Base-by-base conservation (phyloP, 2,329 filamentous ascomycete genomes). In the Paracoccidioides lutzii region DNA sequence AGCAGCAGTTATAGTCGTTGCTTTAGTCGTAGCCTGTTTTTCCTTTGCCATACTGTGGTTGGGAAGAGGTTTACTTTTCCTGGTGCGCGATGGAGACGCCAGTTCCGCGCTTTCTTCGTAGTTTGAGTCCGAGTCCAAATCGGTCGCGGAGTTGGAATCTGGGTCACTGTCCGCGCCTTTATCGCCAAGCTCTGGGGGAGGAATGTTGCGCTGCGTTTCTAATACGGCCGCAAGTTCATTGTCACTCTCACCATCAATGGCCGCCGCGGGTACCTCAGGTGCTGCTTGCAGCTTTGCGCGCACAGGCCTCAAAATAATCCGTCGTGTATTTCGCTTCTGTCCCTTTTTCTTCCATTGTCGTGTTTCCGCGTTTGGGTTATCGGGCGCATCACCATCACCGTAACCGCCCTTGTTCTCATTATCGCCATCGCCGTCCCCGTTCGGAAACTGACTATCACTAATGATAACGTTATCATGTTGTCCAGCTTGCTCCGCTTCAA, bases 321-420 rank as follows among this genome's bases (percentile, higher is more conserved):
- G 63, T 53, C 71, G 68, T 1, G 75, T 77, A 5, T 73, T 75
- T 49, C 75, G 67, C 59, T 77, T 77, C 59, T 76, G 75, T 1
- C 74, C 74, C 60, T 72, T 76, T 64, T 76, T 77, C 63, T 74
- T 76, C 63, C 67, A 75, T 12, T 57, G 55, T n/a, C 56, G 61
- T 30, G 32, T 37, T 10, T 61, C 43, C 37, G 49, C 49, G 6
- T 58, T 41, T 15, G 54, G 60, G 53, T 33, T 40, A 3, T 56
- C 54, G 5, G 41, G 52, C 7, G 58, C 61, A 45, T 44, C 48
- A 3, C 54, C 53, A 49, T 30, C 38, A 8, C 53, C 55, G 10
- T 32, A 56, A 15, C 58, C 57, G 30, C 35, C 22, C 22, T 22
- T 22, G 22, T 22, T 22, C 22, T 22, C 61, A 45, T 44, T 45